phyloP scores from a whole-genome alignment of 352 stramenopile genomes.

The Phytopythium helicoides region DNA sequence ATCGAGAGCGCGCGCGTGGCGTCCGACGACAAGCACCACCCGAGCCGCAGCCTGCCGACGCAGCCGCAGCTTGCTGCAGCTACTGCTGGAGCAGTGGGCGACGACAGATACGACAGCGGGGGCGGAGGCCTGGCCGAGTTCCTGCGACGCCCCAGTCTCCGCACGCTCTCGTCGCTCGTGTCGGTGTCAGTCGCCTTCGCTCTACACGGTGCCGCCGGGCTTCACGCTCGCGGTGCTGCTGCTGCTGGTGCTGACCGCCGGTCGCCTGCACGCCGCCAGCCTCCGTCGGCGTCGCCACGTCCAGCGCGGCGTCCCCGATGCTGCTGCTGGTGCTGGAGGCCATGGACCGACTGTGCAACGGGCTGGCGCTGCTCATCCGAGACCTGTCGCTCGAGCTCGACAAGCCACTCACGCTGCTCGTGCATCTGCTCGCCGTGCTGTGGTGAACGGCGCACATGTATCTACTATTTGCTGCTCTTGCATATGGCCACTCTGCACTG shows the following conservation, averaged over 20 bases:
- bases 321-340: slow-evolving; percentile 32
- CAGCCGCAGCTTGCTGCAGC: slow-evolving; percentile 23
- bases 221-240: slow-evolving; percentile 75
- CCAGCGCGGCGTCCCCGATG: slow-evolving; percentile 31
- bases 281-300: slow-evolving; percentile 26
- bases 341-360: slow-evolving; percentile 63
- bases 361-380: slow-evolving; percentile 57
- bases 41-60: neutral
- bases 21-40: slow-evolving; percentile 43
- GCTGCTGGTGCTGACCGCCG: slow-evolving; percentile 53
- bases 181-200: slow-evolving; percentile 66
- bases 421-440: slow-evolving; percentile 10
- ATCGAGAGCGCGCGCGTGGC: slow-evolving; percentile 35
- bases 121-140: slow-evolving; percentile 10
- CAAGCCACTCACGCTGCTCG: slow-evolving; percentile 3
- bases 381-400: slow-evolving; percentile 62
- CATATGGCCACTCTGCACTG: neutral
- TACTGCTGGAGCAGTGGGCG: neutral
- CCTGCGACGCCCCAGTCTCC: slow-evolving; percentile 37
- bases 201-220: slow-evolving; percentile 60
- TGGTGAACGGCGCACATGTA: neutral
- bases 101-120: neutral
- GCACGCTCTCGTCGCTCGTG: slow-evolving; percentile 65
- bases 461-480: neutral
- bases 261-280: slow-evolving; percentile 54